A percentile compares a stretch with the other conserved stretches of the same genome.
phyloP scores from a whole-genome alignment of 257 asterid species.

The Mentha longifolia region DNA sequence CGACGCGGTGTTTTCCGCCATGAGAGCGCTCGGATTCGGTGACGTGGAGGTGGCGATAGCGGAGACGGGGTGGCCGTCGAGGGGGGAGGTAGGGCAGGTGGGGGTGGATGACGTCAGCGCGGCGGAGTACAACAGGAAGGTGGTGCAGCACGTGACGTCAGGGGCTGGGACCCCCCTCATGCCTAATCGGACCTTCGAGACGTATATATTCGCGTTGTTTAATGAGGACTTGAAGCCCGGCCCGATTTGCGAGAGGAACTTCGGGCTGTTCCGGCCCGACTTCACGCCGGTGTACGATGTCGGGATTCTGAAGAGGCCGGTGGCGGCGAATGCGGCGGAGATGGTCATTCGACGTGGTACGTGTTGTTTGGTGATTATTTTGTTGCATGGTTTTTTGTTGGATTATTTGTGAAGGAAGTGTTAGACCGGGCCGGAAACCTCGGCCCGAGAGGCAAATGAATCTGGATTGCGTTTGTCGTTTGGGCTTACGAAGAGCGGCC shows the following conservation, averaged over 20 bases:
- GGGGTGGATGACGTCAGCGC: constrained; percentile 46
- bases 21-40: constrained; percentile 37
- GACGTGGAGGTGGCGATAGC: constrained; percentile 48
- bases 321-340: constrained; percentile 38
- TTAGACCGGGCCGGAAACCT: background rate
- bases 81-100: constrained; percentile 46
- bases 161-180: constrained; percentile 58
- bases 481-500: background rate
- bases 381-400: constrained; percentile 38
- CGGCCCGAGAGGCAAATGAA: background rate
- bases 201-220: constrained; percentile 49
- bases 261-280: constrained; percentile 52
- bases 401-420: constrained; percentile 30
- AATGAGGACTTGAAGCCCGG: constrained; percentile 79
- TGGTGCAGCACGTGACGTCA: constrained; percentile 46
- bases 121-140: constrained; percentile 44
- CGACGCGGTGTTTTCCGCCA: constrained; percentile 52
- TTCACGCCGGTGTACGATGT: constrained; percentile 56
- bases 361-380: constrained; percentile 32
- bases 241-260: constrained; percentile 67
- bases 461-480: background rate
- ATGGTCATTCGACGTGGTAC: constrained; percentile 3
- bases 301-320: constrained; percentile 47
- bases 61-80: constrained; percentile 63
- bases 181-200: constrained; percentile 51